These are phyloP conservation scores for Alternaria arborescens DNA, from an alignment of 2,329 filamentous ascomycete genomes.

Conservation along the genomic window DNA sequence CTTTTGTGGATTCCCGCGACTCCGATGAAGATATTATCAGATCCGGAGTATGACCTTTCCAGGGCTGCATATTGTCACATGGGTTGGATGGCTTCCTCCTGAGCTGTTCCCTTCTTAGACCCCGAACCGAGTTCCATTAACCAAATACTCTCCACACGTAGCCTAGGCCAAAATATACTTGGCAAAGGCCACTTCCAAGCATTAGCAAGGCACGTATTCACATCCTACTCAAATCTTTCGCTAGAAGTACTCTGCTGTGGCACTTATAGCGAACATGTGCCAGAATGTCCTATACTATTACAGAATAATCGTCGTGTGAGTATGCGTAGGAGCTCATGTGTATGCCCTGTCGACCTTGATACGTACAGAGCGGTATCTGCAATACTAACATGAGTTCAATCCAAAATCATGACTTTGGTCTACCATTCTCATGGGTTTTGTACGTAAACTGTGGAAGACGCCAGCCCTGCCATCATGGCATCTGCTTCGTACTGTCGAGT, in stretches of 20 bases:
- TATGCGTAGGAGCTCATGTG: neutral
- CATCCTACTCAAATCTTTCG: neutral
- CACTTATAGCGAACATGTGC: neutral
- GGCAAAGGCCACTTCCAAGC: neutral
- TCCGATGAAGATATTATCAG: constrained; percentile 4
- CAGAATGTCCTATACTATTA: neutral
- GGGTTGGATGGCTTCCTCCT: neutral
- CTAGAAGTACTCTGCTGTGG: neutral
- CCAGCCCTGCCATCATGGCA: neutral
- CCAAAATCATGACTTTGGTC: neutral
- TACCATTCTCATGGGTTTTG: neutral
- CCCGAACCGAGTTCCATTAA: neutral
- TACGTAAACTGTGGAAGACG: neutral
- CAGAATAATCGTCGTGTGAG: neutral
- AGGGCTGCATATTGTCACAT: neutral
- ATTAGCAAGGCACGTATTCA: neutral
- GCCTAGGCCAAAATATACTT: neutral
- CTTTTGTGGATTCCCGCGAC: constrained; percentile 8
- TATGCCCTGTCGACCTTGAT: neutral
- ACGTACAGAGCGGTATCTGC: neutral
- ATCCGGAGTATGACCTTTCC: neutral
- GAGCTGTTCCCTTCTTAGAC: neutral
- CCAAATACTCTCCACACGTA: too few species aligned
- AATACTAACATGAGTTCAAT: neutral
- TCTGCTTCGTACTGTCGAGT: neutral